Evolutionary conservation across 202 grass and related monocot genomes (phyloP).

Genomic region (Dendrocalamus latiflorus): DNA sequence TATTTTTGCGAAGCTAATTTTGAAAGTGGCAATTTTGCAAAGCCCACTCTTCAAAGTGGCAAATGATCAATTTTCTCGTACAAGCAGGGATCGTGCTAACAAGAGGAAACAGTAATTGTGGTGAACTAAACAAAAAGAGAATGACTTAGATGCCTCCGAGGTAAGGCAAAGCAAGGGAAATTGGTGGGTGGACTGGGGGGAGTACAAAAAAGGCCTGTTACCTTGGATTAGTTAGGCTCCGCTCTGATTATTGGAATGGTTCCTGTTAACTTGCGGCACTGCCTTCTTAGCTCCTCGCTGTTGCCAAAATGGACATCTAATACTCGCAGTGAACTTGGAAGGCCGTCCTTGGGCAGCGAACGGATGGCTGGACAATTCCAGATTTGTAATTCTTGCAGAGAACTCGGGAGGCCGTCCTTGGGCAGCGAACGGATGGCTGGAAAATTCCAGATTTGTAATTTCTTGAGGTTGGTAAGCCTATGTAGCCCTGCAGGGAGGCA

Average conservation of each 20-base stretch:
- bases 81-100: too few species aligned
- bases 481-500: not conserved
- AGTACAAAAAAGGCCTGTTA: not conserved
- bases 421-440: too few species aligned
- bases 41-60: too few species aligned
- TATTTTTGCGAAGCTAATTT: too few species aligned
- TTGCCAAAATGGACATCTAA: accelerated
- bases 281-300: not conserved
- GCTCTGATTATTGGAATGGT: not conserved
- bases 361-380: too few species aligned
- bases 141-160: not conserved
- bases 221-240: not conserved
- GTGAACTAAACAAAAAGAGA: not conserved
- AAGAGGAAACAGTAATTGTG: too few species aligned
- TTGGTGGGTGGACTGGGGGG: not conserved
- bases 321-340: not conserved
- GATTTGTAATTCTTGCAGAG: too few species aligned
- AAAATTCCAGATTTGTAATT: accelerated
- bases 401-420: too few species aligned
- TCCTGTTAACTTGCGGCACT: not conserved
- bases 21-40: too few species aligned
- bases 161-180: not conserved
- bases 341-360: not conserved
- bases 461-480: not conserved
- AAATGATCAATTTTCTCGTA: too few species aligned